Percentiles rank a stretch among this genome's conserved stretches.
These are phyloP conservation scores for Larix kaempferi DNA, from an alignment of 75 land plant genomes.

Conservation along the genomic window DNA sequence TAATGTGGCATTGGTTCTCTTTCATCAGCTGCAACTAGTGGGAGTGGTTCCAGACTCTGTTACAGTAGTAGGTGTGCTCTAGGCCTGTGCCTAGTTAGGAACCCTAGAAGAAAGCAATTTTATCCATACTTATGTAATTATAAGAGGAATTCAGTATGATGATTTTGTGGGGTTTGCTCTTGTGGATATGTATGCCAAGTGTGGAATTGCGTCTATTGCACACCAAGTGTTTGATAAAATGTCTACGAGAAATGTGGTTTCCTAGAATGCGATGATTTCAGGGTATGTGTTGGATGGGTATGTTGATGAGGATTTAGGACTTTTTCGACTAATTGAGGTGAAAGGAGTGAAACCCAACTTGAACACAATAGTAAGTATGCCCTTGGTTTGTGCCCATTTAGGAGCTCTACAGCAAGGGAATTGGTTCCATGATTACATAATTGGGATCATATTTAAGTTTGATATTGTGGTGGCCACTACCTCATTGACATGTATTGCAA, in stretches of 20 bases:
- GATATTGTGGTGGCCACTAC: constrained; percentile 10
- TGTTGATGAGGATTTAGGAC: constrained; percentile 8
- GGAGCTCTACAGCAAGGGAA: constrained; percentile 11
- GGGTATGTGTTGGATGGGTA: constrained; percentile 8
- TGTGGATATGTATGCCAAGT: constrained; percentile 19
- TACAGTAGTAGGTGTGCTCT: constrained; percentile 53
- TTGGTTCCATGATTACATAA: constrained; percentile 9
- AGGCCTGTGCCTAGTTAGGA: constrained; percentile 52
- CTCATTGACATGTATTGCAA: constrained; percentile 26
- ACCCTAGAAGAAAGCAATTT: constrained; percentile 38
- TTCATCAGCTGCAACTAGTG: constrained; percentile 34
- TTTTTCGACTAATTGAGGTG: constrained; percentile 12
- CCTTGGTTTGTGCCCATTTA: constrained; percentile 8
- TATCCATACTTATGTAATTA: constrained; percentile 4
- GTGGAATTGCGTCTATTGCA: constrained; percentile 6
- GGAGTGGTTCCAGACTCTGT: constrained; percentile 38
- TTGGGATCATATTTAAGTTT: background rate
- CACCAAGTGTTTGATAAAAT: constrained; percentile 12
- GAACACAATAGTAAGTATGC: constrained; percentile 5
- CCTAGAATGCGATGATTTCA: constrained; percentile 14
- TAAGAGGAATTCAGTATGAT: background rate
- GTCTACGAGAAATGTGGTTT: constrained; percentile 4
- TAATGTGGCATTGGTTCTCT: constrained; percentile 14
- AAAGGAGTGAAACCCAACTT: constrained; percentile 6
- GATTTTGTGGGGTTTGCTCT: constrained; percentile 8